Percentiles rank a stretch among this genome's conserved stretches.
Evolutionary conservation across 768 basidiomycete genomes (phyloP).

Genomic region (Pisolithus sp.): DNA sequence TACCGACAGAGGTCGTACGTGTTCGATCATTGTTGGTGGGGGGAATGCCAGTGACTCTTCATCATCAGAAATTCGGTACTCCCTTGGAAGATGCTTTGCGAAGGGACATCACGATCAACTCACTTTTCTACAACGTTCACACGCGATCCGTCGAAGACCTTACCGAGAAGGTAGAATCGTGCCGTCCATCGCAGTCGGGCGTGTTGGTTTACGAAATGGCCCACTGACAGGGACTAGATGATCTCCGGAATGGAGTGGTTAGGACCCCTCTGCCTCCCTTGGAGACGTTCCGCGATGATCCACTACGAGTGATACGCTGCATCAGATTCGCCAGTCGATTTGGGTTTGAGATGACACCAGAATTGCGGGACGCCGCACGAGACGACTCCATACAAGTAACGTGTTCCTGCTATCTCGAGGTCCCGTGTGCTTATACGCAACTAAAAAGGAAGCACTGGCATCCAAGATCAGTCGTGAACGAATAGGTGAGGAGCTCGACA

Average conservation of each 20-base stretch:
- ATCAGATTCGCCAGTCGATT: constrained; percentile 89
- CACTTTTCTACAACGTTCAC: constrained; percentile 95
- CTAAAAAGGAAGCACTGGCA: constrained; percentile 51
- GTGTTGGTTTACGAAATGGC: constrained; percentile 5
- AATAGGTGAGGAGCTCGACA: constrained; percentile 85
- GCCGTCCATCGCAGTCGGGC: neutral
- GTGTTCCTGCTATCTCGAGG: neutral
- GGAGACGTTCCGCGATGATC: constrained; percentile 92
- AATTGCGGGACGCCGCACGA: constrained; percentile 55
- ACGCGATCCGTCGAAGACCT: constrained; percentile 79
- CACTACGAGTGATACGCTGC: constrained; percentile 85
- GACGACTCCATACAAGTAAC: constrained; percentile 59
- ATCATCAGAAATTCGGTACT: constrained; percentile 76
- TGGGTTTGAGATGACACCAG: constrained; percentile 70
- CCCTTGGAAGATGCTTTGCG: constrained; percentile 86
- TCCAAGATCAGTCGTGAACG: constrained; percentile 87
- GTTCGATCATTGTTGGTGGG: neutral
- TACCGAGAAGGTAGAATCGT: constrained; percentile 57
- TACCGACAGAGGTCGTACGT: constrained; percentile 81
- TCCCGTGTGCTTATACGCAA: neutral
- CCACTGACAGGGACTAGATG: constrained; percentile 66
- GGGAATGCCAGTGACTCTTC: neutral
- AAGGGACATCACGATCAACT: constrained; percentile 91
- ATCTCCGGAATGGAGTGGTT: constrained; percentile 70
- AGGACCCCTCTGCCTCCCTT: constrained; percentile 83